A percentile compares a stretch with the other conserved stretches of the same genome.
These are phyloP conservation scores for Mesembryanthemum crystallinum DNA, from an alignment of 148 eudicot genomes.

Conservation along the genomic window DNA sequence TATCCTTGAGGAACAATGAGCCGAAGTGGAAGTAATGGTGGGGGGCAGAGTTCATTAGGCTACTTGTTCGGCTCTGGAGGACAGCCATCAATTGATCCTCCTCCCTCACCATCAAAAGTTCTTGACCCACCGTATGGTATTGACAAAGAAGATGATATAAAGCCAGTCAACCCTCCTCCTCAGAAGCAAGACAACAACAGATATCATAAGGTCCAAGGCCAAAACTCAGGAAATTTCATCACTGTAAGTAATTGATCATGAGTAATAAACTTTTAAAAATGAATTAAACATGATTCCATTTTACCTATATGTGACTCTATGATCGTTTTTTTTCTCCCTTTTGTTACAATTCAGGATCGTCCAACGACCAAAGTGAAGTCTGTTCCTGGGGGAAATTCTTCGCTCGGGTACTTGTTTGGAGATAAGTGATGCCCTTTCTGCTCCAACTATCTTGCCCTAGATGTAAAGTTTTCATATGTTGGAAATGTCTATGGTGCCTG, in stretches of 20 bases:
- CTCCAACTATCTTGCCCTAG: background rate
- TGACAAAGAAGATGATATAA: constrained; percentile 31
- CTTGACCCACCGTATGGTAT: constrained; percentile 56
- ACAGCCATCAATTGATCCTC: constrained; percentile 25
- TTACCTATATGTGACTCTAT: background rate
- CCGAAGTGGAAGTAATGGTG: constrained; percentile 74
- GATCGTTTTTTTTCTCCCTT: background rate
- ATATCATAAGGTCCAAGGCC: constrained; percentile 19
- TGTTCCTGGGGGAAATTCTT: constrained; percentile 79
- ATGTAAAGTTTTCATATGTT: background rate
- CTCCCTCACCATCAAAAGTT: constrained; percentile 36
- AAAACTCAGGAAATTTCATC: constrained; percentile 52
- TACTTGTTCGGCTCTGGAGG: constrained; percentile 59
- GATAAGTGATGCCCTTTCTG: constrained; percentile 47
- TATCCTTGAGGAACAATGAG: constrained; percentile 37
- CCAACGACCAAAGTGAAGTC: constrained; percentile 72
- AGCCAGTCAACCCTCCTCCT: constrained; percentile 20
- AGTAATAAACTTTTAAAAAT: background rate
- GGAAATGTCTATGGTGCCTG: constrained; percentile 1
- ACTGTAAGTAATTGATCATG: constrained; percentile 44
- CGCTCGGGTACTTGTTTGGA: constrained; percentile 82
- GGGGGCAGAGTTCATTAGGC: constrained; percentile 77
- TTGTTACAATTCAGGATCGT: constrained; percentile 44
- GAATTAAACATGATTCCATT: background rate
- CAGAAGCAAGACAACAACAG: constrained; percentile 17